Evolutionary conservation across 2,329 filamentous ascomycete genomes (phyloP).

Genomic region (Cytospora schulzeri): DNA sequence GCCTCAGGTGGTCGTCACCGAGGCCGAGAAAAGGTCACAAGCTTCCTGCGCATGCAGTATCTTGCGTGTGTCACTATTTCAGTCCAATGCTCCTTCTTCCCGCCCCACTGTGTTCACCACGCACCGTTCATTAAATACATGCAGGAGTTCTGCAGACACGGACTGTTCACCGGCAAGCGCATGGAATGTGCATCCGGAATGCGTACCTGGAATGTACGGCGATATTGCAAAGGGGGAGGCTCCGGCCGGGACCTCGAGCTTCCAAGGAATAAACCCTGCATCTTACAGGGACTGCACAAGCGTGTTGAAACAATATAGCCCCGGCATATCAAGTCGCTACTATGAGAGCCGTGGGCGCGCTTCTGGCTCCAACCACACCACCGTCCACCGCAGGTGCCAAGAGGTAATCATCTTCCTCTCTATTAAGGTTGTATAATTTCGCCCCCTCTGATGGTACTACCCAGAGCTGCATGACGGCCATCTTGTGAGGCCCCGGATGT

Average conservation of each 20-base stretch:
- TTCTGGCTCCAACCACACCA: slow-evolving; percentile 19
- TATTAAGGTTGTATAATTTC: slow-evolving; percentile 20
- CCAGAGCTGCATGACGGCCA: slow-evolving; percentile 23
- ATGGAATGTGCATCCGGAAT: not conserved
- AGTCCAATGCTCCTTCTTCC: not conserved
- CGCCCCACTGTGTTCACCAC: slow-evolving; percentile 2
- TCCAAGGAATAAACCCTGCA: not conserved
- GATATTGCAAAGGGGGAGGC: not conserved
- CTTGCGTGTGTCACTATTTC: slow-evolving; percentile 5
- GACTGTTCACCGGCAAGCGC: slow-evolving; percentile 2
- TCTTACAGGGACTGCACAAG: slow-evolving; percentile 6
- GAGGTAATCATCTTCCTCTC: not conserved
- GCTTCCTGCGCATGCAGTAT: slow-evolving; percentile 18
- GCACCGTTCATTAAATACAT: slow-evolving; percentile 12
- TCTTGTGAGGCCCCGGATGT: slow-evolving; percentile 22
- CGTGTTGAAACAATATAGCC: not conserved
- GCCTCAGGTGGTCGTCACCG: slow-evolving; percentile 8
- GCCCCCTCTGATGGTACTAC: slow-evolving; percentile 14
- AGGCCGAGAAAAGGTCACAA: slow-evolving; percentile 16
- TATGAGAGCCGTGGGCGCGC: not conserved
- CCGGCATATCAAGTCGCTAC: not conserved
- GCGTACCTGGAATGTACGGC: not conserved
- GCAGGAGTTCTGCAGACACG: slow-evolving; percentile 16
- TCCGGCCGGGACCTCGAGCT: not conserved
- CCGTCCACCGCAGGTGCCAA: slow-evolving; percentile 8